These are phyloP conservation scores for Zizania palustris DNA, from an alignment of 202 grass and related monocot genomes.

Conservation along the genomic window DNA sequence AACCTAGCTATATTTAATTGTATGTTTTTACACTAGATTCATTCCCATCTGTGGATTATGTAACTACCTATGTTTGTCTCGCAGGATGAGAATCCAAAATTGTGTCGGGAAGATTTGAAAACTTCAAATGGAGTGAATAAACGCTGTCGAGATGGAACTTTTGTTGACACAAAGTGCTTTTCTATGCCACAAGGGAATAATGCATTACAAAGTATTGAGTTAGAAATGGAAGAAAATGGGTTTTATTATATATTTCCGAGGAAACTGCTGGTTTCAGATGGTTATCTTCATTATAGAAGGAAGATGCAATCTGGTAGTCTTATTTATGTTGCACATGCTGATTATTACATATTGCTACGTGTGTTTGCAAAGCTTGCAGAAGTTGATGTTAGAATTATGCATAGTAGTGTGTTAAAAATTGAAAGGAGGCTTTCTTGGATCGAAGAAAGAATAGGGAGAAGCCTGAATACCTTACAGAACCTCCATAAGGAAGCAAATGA, in stretches of 20 bases:
- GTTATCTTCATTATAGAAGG: conserved; percentile 73
- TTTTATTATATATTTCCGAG: conserved; percentile 63
- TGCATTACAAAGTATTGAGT: conserved; percentile 56
- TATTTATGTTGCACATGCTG: conserved; percentile 69
- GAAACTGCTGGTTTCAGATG: conserved; percentile 43
- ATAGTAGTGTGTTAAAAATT: conserved; percentile 66
- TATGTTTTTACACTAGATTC: conserved; percentile 2
- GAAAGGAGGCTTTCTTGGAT: conserved; percentile 75
- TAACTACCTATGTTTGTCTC: conserved; percentile 1
- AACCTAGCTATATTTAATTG: neutral
- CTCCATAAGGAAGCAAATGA: neutral
- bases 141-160: conserved; percentile 33
- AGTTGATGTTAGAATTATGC: conserved; percentile 72
- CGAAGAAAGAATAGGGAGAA: conserved; percentile 54
- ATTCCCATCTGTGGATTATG: neutral
- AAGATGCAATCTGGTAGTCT: conserved; percentile 45
- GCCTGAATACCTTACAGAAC: conserved; percentile 45
- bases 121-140: conserved; percentile 43
- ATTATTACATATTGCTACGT: conserved; percentile 87
- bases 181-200: conserved; percentile 36
- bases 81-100: conserved; percentile 43
- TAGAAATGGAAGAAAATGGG: conserved; percentile 72
- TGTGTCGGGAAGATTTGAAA: conserved; percentile 19
- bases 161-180: conserved; percentile 23
- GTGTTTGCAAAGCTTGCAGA: conserved; percentile 75